These are phyloP conservation scores for Boletus barrowsii DNA, from an alignment of 768 basidiomycete genomes.

Conservation along the genomic window DNA sequence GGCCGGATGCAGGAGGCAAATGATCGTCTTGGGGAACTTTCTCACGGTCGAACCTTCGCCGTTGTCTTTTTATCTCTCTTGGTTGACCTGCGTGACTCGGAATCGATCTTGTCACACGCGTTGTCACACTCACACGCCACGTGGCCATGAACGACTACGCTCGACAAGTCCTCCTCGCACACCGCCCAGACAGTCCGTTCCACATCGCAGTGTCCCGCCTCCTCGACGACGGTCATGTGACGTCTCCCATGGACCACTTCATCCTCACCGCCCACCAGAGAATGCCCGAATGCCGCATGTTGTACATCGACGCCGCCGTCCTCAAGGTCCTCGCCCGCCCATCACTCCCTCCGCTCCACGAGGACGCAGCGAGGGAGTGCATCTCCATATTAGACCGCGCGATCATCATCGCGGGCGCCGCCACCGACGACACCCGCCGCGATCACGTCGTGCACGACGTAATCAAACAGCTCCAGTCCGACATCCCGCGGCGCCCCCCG, in stretches of 20 bases:
- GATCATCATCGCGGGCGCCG: slow-evolving; percentile 76
- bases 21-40: slow-evolving; percentile 50
- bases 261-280: slow-evolving; percentile 45
- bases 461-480: slow-evolving; percentile 60
- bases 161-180: slow-evolving; percentile 9
- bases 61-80: slow-evolving; percentile 62
- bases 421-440: slow-evolving; percentile 56
- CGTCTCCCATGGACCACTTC: slow-evolving; percentile 32
- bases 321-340: slow-evolving; percentile 47
- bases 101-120: slow-evolving; percentile 29
- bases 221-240: neutral
- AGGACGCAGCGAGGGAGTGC: slow-evolving; percentile 36
- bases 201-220: slow-evolving; percentile 1
- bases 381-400: slow-evolving; percentile 71
- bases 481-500: slow-evolving; percentile 3
- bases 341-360: slow-evolving; percentile 10
- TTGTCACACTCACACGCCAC: slow-evolving; percentile 10
- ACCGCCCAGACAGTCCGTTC: neutral
- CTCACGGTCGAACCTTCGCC: slow-evolving; percentile 41
- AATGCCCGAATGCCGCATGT: slow-evolving; percentile 61
- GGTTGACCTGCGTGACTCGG: slow-evolving; percentile 39
- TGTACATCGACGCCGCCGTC: slow-evolving; percentile 77
- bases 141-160: slow-evolving; percentile 15
- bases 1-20: slow-evolving; percentile 36
- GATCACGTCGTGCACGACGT: slow-evolving; percentile 56